These are phyloP conservation scores for Blastomyces emzantsi DNA, from an alignment of 2,329 filamentous ascomycete genomes.

Conservation along the genomic window DNA sequence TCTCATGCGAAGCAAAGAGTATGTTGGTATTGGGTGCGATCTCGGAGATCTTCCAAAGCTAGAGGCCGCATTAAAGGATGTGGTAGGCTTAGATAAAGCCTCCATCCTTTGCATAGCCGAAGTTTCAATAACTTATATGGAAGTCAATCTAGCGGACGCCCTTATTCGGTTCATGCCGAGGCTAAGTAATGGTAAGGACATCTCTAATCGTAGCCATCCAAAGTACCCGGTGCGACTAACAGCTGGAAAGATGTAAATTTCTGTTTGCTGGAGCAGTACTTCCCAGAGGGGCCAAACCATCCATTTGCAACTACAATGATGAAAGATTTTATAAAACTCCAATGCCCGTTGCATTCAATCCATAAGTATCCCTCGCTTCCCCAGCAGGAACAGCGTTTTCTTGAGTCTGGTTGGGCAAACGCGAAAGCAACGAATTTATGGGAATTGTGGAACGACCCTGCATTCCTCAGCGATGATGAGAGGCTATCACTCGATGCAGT, in stretches of 20 bases:
- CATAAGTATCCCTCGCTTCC: conserved; percentile 56
- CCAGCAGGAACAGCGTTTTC: conserved; percentile 63
- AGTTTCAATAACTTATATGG: conserved; percentile 88
- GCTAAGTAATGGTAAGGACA: conserved; percentile 53
- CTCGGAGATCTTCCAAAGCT: conserved; percentile 58
- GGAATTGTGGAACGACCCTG: conserved; percentile 66
- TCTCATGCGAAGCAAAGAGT: conserved; percentile 58
- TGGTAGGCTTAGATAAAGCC: conserved; percentile 47
- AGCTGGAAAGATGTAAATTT: conserved; percentile 54
- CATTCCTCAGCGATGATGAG: conserved; percentile 54
- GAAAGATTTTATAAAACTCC: conserved; percentile 69
- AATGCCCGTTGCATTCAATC: conserved; percentile 68
- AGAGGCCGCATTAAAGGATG: conserved; percentile 48
- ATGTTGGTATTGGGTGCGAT: conserved; percentile 74
- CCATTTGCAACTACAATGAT: conserved; percentile 86
- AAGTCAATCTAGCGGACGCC: conserved; percentile 59
- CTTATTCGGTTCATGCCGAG: conserved; percentile 70
- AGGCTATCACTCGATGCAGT: conserved; percentile 56
- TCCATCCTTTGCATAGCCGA: conserved; percentile 75
- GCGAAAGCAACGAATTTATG: conserved; percentile 62
- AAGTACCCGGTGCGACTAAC: conserved; percentile 6
- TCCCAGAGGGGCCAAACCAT: conserved; percentile 67
- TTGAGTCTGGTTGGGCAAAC: conserved; percentile 55
- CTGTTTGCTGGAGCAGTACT: conserved; percentile 75
- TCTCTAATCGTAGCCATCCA: neutral